These are phyloP conservation scores for Venturia carpophila DNA, from an alignment of 2,329 filamentous ascomycete species.

Conservation along the genomic window DNA sequence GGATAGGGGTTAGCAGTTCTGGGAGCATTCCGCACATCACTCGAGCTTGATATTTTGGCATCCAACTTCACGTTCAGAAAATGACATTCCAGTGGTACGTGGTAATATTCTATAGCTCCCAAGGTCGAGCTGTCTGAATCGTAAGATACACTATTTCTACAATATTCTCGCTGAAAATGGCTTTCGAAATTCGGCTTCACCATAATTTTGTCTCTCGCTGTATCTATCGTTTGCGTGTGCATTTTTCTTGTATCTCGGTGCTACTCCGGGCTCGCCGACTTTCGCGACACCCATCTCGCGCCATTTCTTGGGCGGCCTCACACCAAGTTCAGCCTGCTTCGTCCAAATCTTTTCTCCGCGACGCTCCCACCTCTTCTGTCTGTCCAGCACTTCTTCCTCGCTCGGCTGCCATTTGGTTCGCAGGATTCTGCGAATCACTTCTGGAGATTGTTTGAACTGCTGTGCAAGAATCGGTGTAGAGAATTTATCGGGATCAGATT, in stretches of 20 bases:
- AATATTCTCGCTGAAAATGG: constrained; percentile 15
- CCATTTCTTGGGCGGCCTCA: constrained; percentile 49
- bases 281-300: constrained; percentile 38
- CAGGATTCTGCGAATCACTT: constrained; percentile 80
- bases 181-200: background rate
- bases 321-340: constrained; percentile 42
- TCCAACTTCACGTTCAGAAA: background rate
- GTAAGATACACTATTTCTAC: constrained; percentile 8
- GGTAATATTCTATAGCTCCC: background rate
- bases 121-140: background rate
- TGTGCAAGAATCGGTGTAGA: constrained; percentile 64
- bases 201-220: background rate
- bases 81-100: background rate
- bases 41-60: background rate
- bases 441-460: constrained; percentile 78
- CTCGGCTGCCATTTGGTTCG: constrained; percentile 66
- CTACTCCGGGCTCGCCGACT: constrained; percentile 23
- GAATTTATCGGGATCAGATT: constrained; percentile 68
- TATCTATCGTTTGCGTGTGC: background rate
- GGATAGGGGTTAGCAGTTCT: background rate
- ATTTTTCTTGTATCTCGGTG: constrained; percentile 29
- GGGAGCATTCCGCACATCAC: background rate
- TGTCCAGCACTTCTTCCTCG: constrained; percentile 38
- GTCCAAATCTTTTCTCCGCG: constrained; percentile 43
- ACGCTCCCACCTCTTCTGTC: constrained; percentile 40